Evolutionary conservation across 768 basidiomycete genomes (phyloP).

Genomic region (Trametopsis cervina): DNA sequence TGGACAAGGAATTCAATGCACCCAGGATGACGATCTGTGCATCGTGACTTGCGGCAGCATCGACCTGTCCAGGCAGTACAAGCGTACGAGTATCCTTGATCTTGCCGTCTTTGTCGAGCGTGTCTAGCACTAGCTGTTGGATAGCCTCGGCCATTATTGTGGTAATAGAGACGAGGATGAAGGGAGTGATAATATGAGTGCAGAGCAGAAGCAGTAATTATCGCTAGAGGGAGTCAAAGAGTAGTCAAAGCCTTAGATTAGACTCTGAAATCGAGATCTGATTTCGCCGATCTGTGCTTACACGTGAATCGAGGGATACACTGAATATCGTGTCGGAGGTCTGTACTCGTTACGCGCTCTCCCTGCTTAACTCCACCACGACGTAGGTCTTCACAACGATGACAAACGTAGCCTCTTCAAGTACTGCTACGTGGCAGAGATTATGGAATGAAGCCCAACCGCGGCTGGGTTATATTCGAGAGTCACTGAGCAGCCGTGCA

Average conservation of each 20-base stretch:
- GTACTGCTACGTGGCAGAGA: conserved; percentile 40
- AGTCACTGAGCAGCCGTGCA: conserved; percentile 27
- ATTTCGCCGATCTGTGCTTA: not conserved
- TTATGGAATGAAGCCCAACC: conserved; percentile 61
- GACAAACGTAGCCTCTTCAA: conserved; percentile 10
- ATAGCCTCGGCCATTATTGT: conserved; percentile 63
- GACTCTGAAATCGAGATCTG: conserved; percentile 9
- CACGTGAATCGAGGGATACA: not conserved
- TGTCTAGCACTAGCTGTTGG: conserved; percentile 74
- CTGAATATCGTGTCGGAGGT: no score
- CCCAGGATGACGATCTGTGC: conserved; percentile 82
- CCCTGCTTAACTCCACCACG: not conserved
- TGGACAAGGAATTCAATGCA: conserved; percentile 83
- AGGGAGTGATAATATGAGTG: not conserved
- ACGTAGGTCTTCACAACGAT: conserved; percentile 15
- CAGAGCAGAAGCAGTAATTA: no score
- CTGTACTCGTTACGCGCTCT: not conserved
- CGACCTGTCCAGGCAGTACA: conserved; percentile 53
- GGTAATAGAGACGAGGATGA: not conserved
- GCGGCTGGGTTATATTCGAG: conserved; percentile 40
- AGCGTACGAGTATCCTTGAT: conserved; percentile 69
- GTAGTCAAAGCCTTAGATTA: not conserved
- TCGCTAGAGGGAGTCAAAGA: not conserved
- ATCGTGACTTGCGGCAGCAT: conserved; percentile 58
- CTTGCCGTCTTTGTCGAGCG: conserved; percentile 45